Percentiles rank a stretch among this genome's conserved stretches.
Conservation (phyloP, 129 eudicot genomes). For the Flaveria trinervia region DNA sequence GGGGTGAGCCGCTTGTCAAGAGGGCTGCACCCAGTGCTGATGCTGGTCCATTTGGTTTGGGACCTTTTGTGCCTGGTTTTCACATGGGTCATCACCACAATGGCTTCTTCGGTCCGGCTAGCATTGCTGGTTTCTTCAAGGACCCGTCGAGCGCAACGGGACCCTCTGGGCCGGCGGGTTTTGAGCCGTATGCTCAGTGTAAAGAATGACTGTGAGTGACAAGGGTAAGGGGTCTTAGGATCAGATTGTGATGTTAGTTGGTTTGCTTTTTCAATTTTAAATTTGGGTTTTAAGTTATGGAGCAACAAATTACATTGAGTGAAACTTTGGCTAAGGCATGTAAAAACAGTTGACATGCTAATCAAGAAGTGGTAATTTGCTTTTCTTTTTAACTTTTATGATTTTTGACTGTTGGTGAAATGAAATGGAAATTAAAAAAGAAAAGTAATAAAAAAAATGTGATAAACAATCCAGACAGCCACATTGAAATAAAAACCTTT, state of each 20-base stretch:
- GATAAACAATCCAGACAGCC: not conserved
- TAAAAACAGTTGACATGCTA: constrained; percentile 30
- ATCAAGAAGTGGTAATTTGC: constrained; percentile 14
- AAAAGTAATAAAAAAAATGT: too few species aligned
- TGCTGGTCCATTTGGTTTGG: constrained; percentile 36
- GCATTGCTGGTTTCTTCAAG: constrained; percentile 51
- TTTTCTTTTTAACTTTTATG: constrained; percentile 17
- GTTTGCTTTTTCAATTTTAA: not conserved
- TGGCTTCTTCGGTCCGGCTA: constrained; percentile 41
- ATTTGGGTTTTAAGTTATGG: constrained; percentile 20
- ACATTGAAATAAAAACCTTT: not conserved
- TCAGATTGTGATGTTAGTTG: constrained; percentile 9
- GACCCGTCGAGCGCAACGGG: constrained; percentile 43
- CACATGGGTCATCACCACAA: constrained; percentile 47
- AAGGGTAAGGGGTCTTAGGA: not conserved
- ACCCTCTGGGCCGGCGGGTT: constrained; percentile 42
- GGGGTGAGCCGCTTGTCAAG: constrained; percentile 61
- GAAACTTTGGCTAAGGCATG: constrained; percentile 22
- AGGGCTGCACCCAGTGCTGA: constrained; percentile 47
- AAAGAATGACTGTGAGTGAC: constrained; percentile 26
- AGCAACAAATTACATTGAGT: constrained; percentile 27
- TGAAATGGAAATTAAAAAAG: too few species aligned
- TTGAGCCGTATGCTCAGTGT: constrained; percentile 15
- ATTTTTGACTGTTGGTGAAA: not conserved
- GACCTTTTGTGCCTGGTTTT: constrained; percentile 39